Conservation (phyloP, 352 stramenopile species). For the Saprolegnia parasitica region DNA sequence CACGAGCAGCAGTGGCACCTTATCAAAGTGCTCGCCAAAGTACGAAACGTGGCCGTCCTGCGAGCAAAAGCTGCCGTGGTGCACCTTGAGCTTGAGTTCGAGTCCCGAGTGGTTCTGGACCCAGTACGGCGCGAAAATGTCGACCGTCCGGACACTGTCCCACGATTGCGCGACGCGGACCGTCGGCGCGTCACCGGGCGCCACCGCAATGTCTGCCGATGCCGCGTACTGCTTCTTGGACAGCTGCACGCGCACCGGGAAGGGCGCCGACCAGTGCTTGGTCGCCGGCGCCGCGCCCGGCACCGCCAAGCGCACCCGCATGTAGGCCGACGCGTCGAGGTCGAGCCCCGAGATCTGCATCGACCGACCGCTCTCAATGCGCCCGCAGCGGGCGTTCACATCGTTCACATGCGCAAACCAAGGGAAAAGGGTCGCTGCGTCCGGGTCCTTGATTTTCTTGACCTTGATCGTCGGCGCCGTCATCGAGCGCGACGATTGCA, state of each 20-base stretch:
- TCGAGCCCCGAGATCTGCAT: constrained; percentile 79
- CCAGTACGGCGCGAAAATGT: constrained; percentile 74
- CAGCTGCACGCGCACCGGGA: constrained; percentile 53
- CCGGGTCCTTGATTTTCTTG: neutral
- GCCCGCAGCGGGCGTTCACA: constrained; percentile 69
- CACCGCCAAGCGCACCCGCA: constrained; percentile 65
- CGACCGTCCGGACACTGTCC: constrained; percentile 58
- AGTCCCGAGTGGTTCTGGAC: constrained; percentile 81
- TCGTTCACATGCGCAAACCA: constrained; percentile 65
- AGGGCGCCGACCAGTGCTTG: constrained; percentile 50
- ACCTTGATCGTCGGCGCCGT: constrained; percentile 26
- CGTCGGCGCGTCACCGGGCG: constrained; percentile 55
- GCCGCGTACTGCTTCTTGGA: constrained; percentile 40
- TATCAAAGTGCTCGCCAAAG: constrained; percentile 51
- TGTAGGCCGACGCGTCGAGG: constrained; percentile 57
- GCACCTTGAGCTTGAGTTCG: constrained; percentile 61
- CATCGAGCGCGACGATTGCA: constrained; percentile 32
- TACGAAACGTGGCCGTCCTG: constrained; percentile 64
- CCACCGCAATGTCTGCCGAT: constrained; percentile 49
- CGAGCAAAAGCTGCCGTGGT: constrained; percentile 45
- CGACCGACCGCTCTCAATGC: constrained; percentile 70
- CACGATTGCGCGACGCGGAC: constrained; percentile 69
- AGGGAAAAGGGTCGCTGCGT: neutral
- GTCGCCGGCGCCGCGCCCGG: neutral
- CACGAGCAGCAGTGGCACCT: constrained; percentile 62